Evolutionary conservation across 192 early-diverging fungal genomes (phyloP).

Genomic region (Piromyces sp.): DNA sequence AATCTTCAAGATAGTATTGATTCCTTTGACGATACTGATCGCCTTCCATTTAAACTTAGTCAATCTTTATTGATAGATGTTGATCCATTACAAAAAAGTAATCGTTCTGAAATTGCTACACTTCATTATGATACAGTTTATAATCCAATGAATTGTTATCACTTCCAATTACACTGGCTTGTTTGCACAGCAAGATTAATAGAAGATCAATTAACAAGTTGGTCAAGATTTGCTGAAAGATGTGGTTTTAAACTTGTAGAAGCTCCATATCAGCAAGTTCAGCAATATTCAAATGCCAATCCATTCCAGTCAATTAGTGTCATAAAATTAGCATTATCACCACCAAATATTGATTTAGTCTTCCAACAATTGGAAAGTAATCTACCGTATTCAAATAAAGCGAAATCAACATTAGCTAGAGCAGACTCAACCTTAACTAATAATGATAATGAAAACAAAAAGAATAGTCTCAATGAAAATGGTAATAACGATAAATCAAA

Average conservation of each 20-base stretch:
- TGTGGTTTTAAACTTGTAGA: conserved; percentile 80
- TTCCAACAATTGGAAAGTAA: conserved; percentile 25
- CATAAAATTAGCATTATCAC: conserved; percentile 28
- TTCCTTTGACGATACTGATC: not conserved
- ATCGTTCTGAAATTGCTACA: conserved; percentile 62
- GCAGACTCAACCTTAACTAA: not conserved
- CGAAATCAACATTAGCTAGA: conserved; percentile 4
- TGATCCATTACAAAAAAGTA: conserved; percentile 58
- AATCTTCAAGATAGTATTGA: not conserved
- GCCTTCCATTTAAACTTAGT: conserved; percentile 34
- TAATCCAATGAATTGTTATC: conserved; percentile 75
- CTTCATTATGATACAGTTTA: conserved; percentile 82
- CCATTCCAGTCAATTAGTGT: conserved; percentile 67
- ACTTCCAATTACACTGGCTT: conserved; percentile 87
- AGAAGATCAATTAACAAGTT: conserved; percentile 64
- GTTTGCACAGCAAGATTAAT: conserved; percentile 78
- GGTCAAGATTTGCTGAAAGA: conserved; percentile 65
- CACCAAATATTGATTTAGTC: conserved; percentile 20
- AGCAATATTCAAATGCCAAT: conserved; percentile 52
- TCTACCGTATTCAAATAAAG: conserved; percentile 8
- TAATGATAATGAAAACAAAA: not conserved
- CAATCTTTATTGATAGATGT: conserved; percentile 59
- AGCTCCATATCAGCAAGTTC: conserved; percentile 59
- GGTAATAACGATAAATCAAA: not conserved
- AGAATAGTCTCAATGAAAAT: not conserved